Conservation (phyloP, 2,329 filamentous ascomycete species). For the Daldinia sp. region DNA sequence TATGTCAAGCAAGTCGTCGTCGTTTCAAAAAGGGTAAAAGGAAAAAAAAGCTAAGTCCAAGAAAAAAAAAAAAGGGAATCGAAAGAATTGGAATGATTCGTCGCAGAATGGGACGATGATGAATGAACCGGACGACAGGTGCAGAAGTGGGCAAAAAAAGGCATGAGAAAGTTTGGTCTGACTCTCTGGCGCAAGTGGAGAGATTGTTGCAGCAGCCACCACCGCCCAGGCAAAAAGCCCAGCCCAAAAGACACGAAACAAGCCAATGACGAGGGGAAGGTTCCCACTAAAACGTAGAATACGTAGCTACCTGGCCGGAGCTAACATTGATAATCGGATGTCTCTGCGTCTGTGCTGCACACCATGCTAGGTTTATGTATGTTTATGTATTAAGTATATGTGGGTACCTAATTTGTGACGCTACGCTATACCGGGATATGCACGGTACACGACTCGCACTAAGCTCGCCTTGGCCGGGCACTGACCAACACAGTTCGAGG, state of each 20-base stretch:
- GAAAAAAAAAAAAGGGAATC: slow-evolving; percentile 23
- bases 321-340: slow-evolving; percentile 43
- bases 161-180: slow-evolving; percentile 42
- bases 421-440: slow-evolving; percentile 26
- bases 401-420: slow-evolving; percentile 21
- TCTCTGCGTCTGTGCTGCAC: slow-evolving; percentile 39
- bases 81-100: slow-evolving; percentile 41
- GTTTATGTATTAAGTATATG: slow-evolving; percentile 1
- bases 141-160: slow-evolving; percentile 41
- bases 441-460: slow-evolving; percentile 34
- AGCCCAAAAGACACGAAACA: slow-evolving; percentile 37
- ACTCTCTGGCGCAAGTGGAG: slow-evolving; percentile 42
- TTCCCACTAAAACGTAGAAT: slow-evolving; percentile 32
- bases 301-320: slow-evolving; percentile 35
- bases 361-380: slow-evolving; percentile 19
- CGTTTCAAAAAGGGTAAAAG: slow-evolving; percentile 6
- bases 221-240: slow-evolving; percentile 34
- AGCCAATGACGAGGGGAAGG: slow-evolving; percentile 33
- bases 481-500: slow-evolving; percentile 31
- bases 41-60: slow-evolving; percentile 19
- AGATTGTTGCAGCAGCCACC: slow-evolving; percentile 42
- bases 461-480: slow-evolving; percentile 30
- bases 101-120: slow-evolving; percentile 43
- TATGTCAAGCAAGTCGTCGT: slow-evolving; percentile 29
- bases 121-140: slow-evolving; percentile 42